Conservation (phyloP, 495 filamentous ascomycete species). For the Penicillium ucsense region DNA sequence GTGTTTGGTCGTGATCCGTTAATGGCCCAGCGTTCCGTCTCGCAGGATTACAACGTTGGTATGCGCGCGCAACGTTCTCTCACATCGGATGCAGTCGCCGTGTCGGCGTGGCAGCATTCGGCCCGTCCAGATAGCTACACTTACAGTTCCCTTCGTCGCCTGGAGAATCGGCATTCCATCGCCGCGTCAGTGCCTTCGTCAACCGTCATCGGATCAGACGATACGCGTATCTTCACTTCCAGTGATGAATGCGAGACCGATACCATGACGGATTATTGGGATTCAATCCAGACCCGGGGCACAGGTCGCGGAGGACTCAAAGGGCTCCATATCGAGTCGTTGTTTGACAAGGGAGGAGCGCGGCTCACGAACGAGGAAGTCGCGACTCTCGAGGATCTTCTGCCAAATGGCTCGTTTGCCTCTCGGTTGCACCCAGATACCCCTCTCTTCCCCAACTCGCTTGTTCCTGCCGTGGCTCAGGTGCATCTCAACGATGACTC, state of each 20-base stretch:
- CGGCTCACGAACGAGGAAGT: slow-evolving; percentile 47
- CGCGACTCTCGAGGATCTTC: slow-evolving; percentile 44
- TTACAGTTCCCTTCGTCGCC: slow-evolving; percentile 24
- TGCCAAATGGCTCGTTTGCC: slow-evolving; percentile 34
- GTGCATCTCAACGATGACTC: slow-evolving; percentile 4
- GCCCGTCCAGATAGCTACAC: slow-evolving; percentile 5
- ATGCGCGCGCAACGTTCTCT: slow-evolving; percentile 15
- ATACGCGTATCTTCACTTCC: slow-evolving; percentile 62
- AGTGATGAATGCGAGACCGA: slow-evolving; percentile 82
- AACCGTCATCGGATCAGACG: slow-evolving; percentile 77
- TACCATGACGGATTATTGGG: slow-evolving; percentile 83
- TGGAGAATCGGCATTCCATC: slow-evolving; percentile 37
- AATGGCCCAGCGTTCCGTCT: slow-evolving; percentile 15
- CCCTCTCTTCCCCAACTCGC: slow-evolving; percentile 29
- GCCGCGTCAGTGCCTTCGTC: slow-evolving; percentile 63
- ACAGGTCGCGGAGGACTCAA: slow-evolving; percentile 50
- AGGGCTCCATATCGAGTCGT: slow-evolving; percentile 63
- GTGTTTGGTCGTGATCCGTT: slow-evolving; percentile 4
- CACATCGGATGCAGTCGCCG: slow-evolving; percentile 21
- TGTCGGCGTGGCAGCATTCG: slow-evolving; percentile 18
- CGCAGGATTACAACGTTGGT: slow-evolving; percentile 18
- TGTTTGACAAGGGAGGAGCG: slow-evolving; percentile 73
- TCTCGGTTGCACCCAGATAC: slow-evolving; percentile 20
- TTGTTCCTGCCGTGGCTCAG: slow-evolving; percentile 38
- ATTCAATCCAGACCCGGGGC: slow-evolving; percentile 75